Base-by-base conservation (phyloP, 176 grass and related monocot genomes). In the Luzula sylvatica region DNA sequence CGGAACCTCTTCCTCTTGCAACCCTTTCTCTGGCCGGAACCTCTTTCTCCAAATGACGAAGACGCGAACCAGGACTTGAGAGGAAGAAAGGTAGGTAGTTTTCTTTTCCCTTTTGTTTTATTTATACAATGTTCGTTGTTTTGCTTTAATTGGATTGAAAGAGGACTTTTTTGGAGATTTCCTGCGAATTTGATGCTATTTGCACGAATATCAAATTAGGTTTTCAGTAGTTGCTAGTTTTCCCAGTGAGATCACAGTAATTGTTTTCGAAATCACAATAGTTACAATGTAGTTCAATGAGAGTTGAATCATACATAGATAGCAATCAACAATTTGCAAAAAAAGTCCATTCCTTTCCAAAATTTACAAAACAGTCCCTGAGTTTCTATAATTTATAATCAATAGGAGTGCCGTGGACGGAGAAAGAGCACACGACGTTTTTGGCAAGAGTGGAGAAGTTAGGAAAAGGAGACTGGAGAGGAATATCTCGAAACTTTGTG, bases 61-160 rank as follows among this genome's bases (percentile, higher is more conserved):
- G 73, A 23, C 73, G 80, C 55, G 63, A 69, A 46, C 78, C 72
- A 65, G 55, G 45, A 14, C 70, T 70, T 23, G 76, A 88, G 66
- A 80, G 89, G 52, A 95, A 84, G 77, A 82, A 79, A n/a, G n/a
- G n/a, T n/a, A 89, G 90, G 90, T 95, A 23, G n/a, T 23, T n/a
- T 16, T 42, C 47, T 63, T 20, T 40, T 20, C 23, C 16, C n/a
- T 20, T 19, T 46, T 42, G 7, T 32, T 35, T 23, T 12, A 23
- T 35, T 63, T 20, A 14, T n/a, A n/a, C n/a, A n/a, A n/a, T n/a
- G n/a, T n/a, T n/a, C n/a, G n/a, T n/a, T n/a, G n/a, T n/a, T n/a
- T n/a, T n/a, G n/a, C n/a, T n/a, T n/a, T n/a, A n/a, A n/a, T n/a
- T n/a, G n/a, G n/a, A n/a, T n/a, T n/a, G n/a, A n/a, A n/a, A n/a